Conservation (phyloP, 225 moss, liverwort and hornwort species). For the Lunularia cruciata region DNA sequence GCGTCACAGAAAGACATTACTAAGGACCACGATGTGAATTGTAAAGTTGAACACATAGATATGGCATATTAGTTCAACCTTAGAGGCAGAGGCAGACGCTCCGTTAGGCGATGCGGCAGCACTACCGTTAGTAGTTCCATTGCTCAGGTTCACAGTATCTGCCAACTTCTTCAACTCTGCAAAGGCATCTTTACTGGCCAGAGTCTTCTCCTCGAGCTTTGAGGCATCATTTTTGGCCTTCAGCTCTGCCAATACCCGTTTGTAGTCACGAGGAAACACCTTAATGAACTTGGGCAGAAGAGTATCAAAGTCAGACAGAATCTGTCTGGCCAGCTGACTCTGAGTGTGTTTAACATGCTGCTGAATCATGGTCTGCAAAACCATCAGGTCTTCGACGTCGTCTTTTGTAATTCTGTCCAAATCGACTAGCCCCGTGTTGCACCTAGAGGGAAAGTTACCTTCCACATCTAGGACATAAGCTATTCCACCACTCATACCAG, state of each 20-base stretch:
- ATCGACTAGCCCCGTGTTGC: conserved; percentile 70
- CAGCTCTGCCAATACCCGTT: conserved; percentile 61
- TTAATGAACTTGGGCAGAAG: conserved; percentile 78
- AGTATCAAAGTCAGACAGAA: conserved; percentile 64
- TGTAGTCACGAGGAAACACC: conserved; percentile 85
- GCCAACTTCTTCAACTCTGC: conserved; percentile 68
- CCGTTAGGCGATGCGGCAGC: conserved; percentile 11
- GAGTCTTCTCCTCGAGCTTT: conserved; percentile 45
- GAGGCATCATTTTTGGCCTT: conserved; percentile 57
- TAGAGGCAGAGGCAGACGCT: background rate
- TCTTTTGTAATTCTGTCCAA: conserved; percentile 61
- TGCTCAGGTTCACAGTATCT: conserved; percentile 8
- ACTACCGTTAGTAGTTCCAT: conserved; percentile 13
- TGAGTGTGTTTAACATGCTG: conserved; percentile 70
- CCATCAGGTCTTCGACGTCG: conserved; percentile 67
- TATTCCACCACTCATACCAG: conserved; percentile 84
- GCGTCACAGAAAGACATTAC: no score
- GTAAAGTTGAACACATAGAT: no score
- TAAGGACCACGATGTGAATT: background rate
- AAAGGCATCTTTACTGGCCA: conserved; percentile 54
- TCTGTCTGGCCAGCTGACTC: conserved; percentile 62
- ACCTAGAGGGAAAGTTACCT: conserved; percentile 54
- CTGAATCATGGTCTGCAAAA: conserved; percentile 72
- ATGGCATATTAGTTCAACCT: no score
- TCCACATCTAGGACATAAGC: conserved; percentile 78